Base-by-base conservation (phyloP, 805 yeast species). In the Grigorovia humatica region DNA sequence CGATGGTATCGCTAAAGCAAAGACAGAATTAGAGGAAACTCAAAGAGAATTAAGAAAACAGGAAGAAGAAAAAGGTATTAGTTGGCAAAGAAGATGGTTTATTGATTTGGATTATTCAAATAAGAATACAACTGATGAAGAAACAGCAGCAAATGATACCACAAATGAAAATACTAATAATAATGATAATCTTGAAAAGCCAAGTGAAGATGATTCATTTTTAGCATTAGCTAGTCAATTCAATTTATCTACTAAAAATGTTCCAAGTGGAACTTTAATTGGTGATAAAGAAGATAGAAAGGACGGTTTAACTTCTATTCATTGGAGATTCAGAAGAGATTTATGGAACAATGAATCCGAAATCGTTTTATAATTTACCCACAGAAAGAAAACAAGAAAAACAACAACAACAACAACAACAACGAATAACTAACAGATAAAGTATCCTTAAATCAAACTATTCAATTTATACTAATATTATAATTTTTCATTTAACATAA, bases 51-150 rank as follows among this genome's bases (percentile, higher is more conserved):
- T 85, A 68, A 81, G 99, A 66, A 82, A 80, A 69, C 67, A 73
- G 52, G 99, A 93, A 71, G 70, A 73, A 55, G 88, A 76, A 44
- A 70, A 76, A 13, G 93, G 87, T 43, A 65, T 67, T 20, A 64
- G 66, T 49, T 93, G 99, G 99, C 70, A 79, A 60, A 79, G 82
- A 57, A 80, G 93, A 69, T 93, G 96, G 93, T 93, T 91, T 69
- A 78, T 77, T 48, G 71, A 71, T 54, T 64, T 72, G 30, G 78
- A 78, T 58, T 70, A 76, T 52, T 55, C 69, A 6, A 48, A 48
- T n/a, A 48, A 43, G n/a, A n/a, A n/a, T n/a, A n/a, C n/a, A n/a
- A n/a, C n/a, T n/a, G 55, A 60, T 20, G 58, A 61, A 3, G 58
- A 60, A 9, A 51, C 67, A 9, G 43, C 48, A 18, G 52, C 49